Base-by-base conservation (phyloP, 2,329 filamentous ascomycete genomes). In the Sclerotiophoma versabilis region DNA sequence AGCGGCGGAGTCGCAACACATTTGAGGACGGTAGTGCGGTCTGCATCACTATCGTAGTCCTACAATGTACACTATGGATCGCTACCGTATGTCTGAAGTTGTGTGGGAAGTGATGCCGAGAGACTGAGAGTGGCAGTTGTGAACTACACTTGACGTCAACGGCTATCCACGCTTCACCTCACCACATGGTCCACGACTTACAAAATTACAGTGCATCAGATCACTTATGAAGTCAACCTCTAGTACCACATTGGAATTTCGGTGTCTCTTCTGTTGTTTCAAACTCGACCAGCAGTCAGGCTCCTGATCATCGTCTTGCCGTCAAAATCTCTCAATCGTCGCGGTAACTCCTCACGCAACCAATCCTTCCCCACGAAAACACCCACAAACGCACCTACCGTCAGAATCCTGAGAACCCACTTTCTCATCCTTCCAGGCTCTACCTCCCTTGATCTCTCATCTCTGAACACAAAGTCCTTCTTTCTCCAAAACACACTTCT, bases 401-500 rank as follows among this genome's bases (percentile, higher is more conserved):
- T 49, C 22, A 62, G 8, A 2, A 54, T 41, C 41, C 57, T 54
- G 1, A 60, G 49, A 33, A 56, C 9, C 25, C 56, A 36, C 33
- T 41, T 61, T 44, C 51, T 56, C 12, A 15, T 29, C 10, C 46
- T 47, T 9, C 54, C 60, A 4, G 62, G 63, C 34, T 48, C 45
- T 2, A 70, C 53, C n/a, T 62, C 62, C 19, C 47, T 42, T 5
- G 64, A 64, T 3, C 51, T 66, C 43, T 48, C 63, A 39, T 69
- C 63, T 7, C 53, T 58, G 52, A 73, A 76, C 5, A 69, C 54
- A 50, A 80, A 76, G 36, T 81, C 77, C 2, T 57, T 52, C 63
- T 66, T 75, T 1, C 66, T 65, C 33, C 78, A 70, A 47, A 81
- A 82, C 1, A 83, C 59, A 47, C 78, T 82, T 12, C 81, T 64